Base-by-base conservation (phyloP, 192 early-diverging fungal species). In the Dispira simplex region DNA sequence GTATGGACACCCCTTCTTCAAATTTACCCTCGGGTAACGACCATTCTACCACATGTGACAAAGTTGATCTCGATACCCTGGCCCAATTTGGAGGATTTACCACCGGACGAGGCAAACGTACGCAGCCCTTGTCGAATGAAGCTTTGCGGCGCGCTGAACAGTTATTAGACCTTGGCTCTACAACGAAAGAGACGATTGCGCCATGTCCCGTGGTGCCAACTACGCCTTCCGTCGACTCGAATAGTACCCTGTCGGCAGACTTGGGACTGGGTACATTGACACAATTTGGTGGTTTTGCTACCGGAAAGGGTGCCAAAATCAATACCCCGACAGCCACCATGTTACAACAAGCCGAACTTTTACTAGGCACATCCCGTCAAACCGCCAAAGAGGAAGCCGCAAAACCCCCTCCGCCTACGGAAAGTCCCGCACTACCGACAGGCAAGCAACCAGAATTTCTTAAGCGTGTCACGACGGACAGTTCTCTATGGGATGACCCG, bases 41-140 rank as follows among this genome's bases (percentile, higher is more conserved):
- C 32, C 32, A 39, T 39, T 39, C 32, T 39, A 39, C 32, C 32
- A 6, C 32, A 39, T 39, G 32, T 6, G 32, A 39, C 32, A 39
- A 39, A 4, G 6, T 39, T 8, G 49, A 51, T 51, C 23, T 51
- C 4, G 8, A 51, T 23, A 20, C 49, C 23, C 8, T 51, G 8
- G 8, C 49, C 49, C 49, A 51, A 23, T 28, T 56, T 13, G 54
- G 54, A 14, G 54, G 54, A 26, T 56, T 56, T 25, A 21, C 54
- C 13, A 56, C 54, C 54, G 54, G 54, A 13, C 54, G 54, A 28
- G 54, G 54, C 9, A 18, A 56, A 21, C 25, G 12, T 14, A 13
- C 28, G 3, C 13, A 56, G 25, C 54, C 54, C 54, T 12, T 56
- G 23, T 56, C 54, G 54, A 56, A 18, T 3, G 54, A 56, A 1